Conservation (phyloP, 768 basidiomycete genomes). For the Suillus lakei region DNA sequence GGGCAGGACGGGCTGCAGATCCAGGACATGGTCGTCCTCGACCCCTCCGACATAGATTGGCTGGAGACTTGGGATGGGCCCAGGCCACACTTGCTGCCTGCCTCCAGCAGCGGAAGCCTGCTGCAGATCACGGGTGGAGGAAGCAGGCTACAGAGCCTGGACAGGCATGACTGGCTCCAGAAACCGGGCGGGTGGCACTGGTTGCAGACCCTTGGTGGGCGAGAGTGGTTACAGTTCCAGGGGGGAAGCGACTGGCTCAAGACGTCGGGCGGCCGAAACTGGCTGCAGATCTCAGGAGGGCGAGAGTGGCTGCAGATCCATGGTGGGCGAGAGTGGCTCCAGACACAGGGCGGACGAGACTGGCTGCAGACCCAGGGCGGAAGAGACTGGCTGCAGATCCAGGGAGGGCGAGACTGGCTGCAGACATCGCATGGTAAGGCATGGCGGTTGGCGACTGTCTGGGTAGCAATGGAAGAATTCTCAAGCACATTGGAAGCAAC, state of each 20-base stretch:
- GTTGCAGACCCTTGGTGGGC: background rate
- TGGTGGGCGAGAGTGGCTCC: background rate
- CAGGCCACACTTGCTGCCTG: no score
- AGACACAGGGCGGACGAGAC: background rate
- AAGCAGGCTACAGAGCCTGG: background rate
- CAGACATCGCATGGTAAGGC: background rate
- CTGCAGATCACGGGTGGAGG: no score
- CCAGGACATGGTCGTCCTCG: no score
- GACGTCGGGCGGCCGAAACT: no score
- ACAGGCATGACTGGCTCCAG: background rate
- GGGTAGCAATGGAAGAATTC: background rate
- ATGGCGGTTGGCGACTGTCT: background rate
- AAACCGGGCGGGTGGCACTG: background rate
- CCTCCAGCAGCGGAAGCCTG: no score
- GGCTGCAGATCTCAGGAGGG: background rate
- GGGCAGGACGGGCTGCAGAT: background rate
- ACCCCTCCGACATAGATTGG: no score
- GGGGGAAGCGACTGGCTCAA: no score
- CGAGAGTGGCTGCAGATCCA: background rate
- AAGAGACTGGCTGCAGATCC: background rate
- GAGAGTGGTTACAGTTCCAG: no score
- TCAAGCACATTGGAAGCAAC: background rate
- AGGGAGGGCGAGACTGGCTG: background rate
- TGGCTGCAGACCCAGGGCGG: background rate
- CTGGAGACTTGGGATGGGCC: no score